These are phyloP conservation scores for Apostasia shenzhenica DNA, from an alignment of 106 monocot species.

Conservation along the genomic window DNA sequence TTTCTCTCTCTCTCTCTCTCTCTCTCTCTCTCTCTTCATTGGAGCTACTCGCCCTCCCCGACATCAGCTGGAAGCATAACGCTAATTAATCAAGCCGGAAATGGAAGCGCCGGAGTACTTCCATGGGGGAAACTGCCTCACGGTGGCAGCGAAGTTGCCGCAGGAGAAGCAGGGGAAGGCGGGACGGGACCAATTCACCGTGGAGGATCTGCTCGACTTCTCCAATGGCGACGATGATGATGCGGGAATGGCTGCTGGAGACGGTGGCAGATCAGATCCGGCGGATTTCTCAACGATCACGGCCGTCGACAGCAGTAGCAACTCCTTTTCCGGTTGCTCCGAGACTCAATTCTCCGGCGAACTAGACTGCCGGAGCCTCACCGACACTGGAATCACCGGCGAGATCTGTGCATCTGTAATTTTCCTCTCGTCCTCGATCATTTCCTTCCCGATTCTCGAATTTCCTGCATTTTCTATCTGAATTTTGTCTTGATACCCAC, in stretches of 20 bases:
- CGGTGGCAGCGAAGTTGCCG: not conserved
- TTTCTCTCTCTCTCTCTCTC: no score
- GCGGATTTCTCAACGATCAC: conserved; percentile 43
- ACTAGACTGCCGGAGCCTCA: conserved; percentile 16
- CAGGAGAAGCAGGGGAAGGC: conserved; percentile 23
- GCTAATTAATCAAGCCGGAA: not conserved
- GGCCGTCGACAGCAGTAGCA: conserved; percentile 34
- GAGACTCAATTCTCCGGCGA: conserved; percentile 13
- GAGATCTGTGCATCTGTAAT: conserved; percentile 71
- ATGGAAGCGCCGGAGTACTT: conserved; percentile 41
- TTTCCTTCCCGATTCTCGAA: not conserved
- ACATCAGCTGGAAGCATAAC: no score
- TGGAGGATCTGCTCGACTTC: conserved; percentile 83
- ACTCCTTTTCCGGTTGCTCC: conserved; percentile 25
- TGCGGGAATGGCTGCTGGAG: conserved; percentile 2
- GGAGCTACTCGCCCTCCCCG: no score
- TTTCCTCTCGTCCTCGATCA: not conserved
- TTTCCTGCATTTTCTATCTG: not conserved
- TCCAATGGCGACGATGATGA: conserved; percentile 49
- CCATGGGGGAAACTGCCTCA: conserved; percentile 11
- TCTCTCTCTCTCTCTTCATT: no score
- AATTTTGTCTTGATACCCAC: no score
- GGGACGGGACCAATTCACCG: conserved; percentile 40
- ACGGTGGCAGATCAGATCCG: conserved; percentile 9
- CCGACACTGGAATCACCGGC: conserved; percentile 31